Conservation (phyloP, 768 basidiomycete genomes). For the Leccinum longicurvipes region DNA sequence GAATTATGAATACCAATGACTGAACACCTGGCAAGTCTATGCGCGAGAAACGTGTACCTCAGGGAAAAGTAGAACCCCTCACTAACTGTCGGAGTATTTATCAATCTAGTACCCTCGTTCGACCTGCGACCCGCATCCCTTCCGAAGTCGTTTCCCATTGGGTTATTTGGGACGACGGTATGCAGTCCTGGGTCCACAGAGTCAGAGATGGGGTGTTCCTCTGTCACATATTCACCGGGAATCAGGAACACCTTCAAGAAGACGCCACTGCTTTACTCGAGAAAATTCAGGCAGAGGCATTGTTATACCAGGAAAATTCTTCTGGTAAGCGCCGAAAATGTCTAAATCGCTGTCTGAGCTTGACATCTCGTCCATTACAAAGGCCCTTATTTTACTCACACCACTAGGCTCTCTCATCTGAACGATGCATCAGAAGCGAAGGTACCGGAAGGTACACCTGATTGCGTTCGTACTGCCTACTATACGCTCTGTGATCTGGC, state of each 20-base stretch:
- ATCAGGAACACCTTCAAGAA: constrained; percentile 38
- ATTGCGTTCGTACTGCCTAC: constrained; percentile 19
- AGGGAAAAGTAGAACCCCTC: constrained; percentile 21
- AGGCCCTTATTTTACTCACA: constrained; percentile 31
- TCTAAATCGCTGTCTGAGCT: neutral
- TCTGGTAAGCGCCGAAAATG: constrained; percentile 17
- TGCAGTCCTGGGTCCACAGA: constrained; percentile 27
- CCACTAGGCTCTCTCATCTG: constrained; percentile 11
- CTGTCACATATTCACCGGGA: constrained; percentile 50
- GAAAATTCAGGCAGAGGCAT: constrained; percentile 37
- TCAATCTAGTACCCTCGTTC: constrained; percentile 10
- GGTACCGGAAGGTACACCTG: constrained; percentile 27
- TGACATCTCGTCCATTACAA: constrained; percentile 1
- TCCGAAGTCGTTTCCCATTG: constrained; percentile 10
- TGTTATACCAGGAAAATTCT: constrained; percentile 18
- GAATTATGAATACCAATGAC: neutral
- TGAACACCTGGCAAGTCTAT: constrained; percentile 16
- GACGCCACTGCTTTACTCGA: constrained; percentile 37
- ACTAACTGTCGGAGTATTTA: constrained; percentile 21
- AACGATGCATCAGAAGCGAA: constrained; percentile 9
- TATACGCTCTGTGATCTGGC: constrained; percentile 31
- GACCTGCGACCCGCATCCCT: constrained; percentile 19
- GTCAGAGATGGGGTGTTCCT: constrained; percentile 24
- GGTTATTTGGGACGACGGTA: constrained; percentile 29
- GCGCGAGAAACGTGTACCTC: neutral